Evolutionary conservation across 768 basidiomycete genomes (phyloP), one percentile per base, ranked within the genome.

Genomic region (Crassisporium funariophilum): DNA sequence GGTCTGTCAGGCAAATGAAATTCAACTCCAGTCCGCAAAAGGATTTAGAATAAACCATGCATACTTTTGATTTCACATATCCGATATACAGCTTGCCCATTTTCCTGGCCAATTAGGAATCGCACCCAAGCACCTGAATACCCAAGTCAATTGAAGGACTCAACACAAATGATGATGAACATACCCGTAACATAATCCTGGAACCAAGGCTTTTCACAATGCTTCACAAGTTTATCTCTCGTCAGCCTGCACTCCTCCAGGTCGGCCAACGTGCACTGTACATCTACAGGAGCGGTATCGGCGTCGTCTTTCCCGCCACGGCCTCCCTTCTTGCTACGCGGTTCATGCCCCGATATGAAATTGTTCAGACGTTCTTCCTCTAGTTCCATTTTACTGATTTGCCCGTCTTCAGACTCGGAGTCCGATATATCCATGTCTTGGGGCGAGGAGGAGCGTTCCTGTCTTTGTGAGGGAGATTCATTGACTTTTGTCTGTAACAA

Each of bases 401-500:
- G 84, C 0, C 88, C 89, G 52, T 91, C 88, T 47, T 90, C 90
- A 11, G 87, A 91, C 35, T 90, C 92, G 36, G 89, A 88, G 22
- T 84, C 83, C n/a, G 86, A 88, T 20, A 85, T 86, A 37, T 89
- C 90, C 80, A 90, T 91, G 58, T 88, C 88, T 77, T 85, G 88
- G 1, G 88, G 85, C 16, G 90, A 91, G 1, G 88, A 84, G 2
- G 86, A 86, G 19, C 84, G 79, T 38, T 88, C 84, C 15, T 82
- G 79, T 58, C 81, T 81, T 4, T 84, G 83, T 10, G 85, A 83
- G 53, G 73, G 57, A 21, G 65, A 59, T 11, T 55, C 44, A 48
- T 68, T 38, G 56, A 69, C 65, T 63, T 70, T 47, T 6, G 71
- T 74, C 79, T 84, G 52, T 29, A 60, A 35, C 16, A 19, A 42